Conservation (phyloP, 495 filamentous ascomycete genomes). For the Annulohypoxylon bovei region DNA sequence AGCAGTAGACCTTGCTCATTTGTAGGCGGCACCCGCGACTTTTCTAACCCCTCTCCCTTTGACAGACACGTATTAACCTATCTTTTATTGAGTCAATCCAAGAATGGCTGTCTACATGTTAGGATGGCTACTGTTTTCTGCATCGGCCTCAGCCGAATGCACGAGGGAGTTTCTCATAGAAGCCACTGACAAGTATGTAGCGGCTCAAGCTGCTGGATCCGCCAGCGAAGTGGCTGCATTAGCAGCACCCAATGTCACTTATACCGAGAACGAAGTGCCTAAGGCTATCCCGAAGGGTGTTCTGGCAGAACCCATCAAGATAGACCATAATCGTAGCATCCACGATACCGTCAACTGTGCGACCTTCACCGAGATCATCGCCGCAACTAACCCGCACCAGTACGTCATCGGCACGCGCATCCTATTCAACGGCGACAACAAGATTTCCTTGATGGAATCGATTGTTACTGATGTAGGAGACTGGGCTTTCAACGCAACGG, state of each 20-base stretch:
- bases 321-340: constrained; percentile 53
- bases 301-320: constrained; percentile 47
- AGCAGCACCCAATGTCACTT: constrained; percentile 44
- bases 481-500: constrained; percentile 56
- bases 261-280: constrained; percentile 52
- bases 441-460: constrained; percentile 50
- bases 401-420: constrained; percentile 57
- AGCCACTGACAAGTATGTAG: constrained; percentile 45
- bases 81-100: not conserved
- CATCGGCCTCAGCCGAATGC: constrained; percentile 41
- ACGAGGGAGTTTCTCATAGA: constrained; percentile 46
- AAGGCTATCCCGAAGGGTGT: constrained; percentile 45
- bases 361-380: constrained; percentile 54
- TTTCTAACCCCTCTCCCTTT: not conserved
- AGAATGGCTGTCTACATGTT: constrained; percentile 12
- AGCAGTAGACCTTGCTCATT: not conserved
- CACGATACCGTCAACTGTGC: constrained; percentile 53
- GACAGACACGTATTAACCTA: not conserved
- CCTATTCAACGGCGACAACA: constrained; percentile 41
- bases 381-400: constrained; percentile 43
- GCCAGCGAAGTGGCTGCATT: constrained; percentile 28
- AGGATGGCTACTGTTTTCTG: constrained; percentile 28
- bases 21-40: not conserved
- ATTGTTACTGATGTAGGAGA: constrained; percentile 51
- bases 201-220: constrained; percentile 45